Evolutionary conservation across 495 filamentous ascomycete genomes (phyloP).

Genomic region (Emericellopsis terricola): DNA sequence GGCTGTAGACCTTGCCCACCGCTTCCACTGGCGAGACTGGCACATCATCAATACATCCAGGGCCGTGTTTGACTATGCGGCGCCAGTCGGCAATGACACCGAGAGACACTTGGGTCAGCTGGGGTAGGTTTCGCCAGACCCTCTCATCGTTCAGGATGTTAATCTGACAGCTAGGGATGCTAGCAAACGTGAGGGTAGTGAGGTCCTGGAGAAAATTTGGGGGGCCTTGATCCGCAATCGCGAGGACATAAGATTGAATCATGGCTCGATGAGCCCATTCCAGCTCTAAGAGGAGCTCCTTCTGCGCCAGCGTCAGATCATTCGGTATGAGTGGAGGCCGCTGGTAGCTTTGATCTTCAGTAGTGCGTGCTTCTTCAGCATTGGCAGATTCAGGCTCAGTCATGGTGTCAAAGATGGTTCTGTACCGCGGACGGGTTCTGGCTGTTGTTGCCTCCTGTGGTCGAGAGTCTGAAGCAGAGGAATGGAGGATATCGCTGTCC

Average conservation of each 20-base stretch:
- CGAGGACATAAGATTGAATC: slow-evolving; percentile 33
- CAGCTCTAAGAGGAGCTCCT: slow-evolving; percentile 37
- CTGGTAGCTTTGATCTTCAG: background rate
- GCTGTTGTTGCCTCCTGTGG: too few relatives aligned
- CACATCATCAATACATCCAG: slow-evolving; percentile 16
- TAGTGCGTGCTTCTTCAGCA: background rate
- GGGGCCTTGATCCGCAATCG: slow-evolving; percentile 27
- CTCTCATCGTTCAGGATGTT: slow-evolving; percentile 20
- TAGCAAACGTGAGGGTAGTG: slow-evolving; percentile 29
- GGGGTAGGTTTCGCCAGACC: slow-evolving; percentile 32
- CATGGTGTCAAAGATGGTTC: too few relatives aligned
- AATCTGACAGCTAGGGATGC: slow-evolving; percentile 30
- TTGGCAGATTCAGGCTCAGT: too few relatives aligned
- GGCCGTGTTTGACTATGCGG: slow-evolving; percentile 16
- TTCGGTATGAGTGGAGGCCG: slow-evolving; percentile 17
- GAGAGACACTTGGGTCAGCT: slow-evolving; percentile 23
- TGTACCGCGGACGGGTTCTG: too few relatives aligned
- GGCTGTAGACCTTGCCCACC: slow-evolving; percentile 18
- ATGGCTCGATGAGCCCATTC: slow-evolving; percentile 40
- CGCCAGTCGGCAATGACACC: slow-evolving; percentile 37
- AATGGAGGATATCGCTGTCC: too few relatives aligned
- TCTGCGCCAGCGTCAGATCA: slow-evolving; percentile 30
- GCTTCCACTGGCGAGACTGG: slow-evolving; percentile 24
- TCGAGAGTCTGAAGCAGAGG: too few relatives aligned
- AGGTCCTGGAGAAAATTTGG: slow-evolving; percentile 18